Evolutionary conservation across 2,329 filamentous ascomycete species (phyloP), one percentile per base, ranked within the genome.

Genomic region (Meredithiella fracta): DNA sequence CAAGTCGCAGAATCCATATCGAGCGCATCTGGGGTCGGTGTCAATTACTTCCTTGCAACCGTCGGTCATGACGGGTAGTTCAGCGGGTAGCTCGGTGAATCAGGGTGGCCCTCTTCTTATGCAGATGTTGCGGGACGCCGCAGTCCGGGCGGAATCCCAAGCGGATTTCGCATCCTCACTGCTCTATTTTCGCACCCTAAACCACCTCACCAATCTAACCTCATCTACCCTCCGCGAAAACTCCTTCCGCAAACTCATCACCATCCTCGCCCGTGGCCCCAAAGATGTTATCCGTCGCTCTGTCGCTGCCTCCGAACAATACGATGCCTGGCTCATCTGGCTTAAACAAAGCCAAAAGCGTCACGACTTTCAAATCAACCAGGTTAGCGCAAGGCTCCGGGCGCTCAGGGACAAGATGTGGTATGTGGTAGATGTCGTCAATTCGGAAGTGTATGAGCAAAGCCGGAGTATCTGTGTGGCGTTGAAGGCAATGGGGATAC

Each of bases 401-500:
- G 82, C 84, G 22, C 74, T 96, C 40, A 80, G 92, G 44, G 86
- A 95, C 66, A 97, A 97, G 73, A 95, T 97, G 86, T 98, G 92
- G 92, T 98, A 94, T 66, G 86, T 92, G 59, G 91, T 86, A 1
- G 89, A 96, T 66, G 90, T 97, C 26, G 84, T 87, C 60, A 90
- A 91, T 63, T 96, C 92, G 3, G 85, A 82, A 51, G 80, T 82
- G 8, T 97, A 96, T 63, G 86, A 92, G 59, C 85, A 94, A 62
- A 88, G 87, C 40, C 83, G 83, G 58, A 87, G 91, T 61, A 83
- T 97, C 50, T 86, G 89, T 4, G 78, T 86, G 59, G 92, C 91
- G 3, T 72, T 98, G 52, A 94, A 92, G 67, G 88, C 85, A 6
- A 97, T 98, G 92, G 85, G 83, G 59, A 72, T 80, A 68, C 74